Conservation (phyloP, 495 filamentous ascomycete genomes). For the Hypomontagnella monticulosa region DNA sequence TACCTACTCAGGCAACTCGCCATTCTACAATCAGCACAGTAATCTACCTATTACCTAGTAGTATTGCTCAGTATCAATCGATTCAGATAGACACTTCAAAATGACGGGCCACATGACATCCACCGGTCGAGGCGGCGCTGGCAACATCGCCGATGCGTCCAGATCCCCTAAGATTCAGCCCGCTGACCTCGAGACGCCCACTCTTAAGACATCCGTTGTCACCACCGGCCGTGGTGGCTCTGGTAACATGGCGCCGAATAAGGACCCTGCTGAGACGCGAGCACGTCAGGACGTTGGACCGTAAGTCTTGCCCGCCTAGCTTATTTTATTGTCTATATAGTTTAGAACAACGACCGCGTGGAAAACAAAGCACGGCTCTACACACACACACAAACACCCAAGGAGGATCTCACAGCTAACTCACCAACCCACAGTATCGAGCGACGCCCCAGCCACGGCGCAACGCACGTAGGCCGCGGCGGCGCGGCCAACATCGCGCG, state of each 20-base stretch:
- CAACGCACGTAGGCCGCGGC: slow-evolving; percentile 62
- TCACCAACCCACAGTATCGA: slow-evolving; percentile 44
- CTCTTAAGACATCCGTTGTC: slow-evolving; percentile 80
- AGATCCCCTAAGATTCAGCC: slow-evolving; percentile 58
- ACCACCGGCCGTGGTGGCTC: slow-evolving; percentile 75
- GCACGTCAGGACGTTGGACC: slow-evolving; percentile 81
- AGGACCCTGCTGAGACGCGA: slow-evolving; percentile 75
- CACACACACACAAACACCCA: too few species aligned
- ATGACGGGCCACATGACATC: slow-evolving; percentile 53
- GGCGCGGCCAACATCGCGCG: slow-evolving; percentile 66
- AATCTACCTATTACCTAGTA: too few species aligned
- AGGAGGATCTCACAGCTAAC: too few species aligned
- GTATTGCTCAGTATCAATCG: too few species aligned
- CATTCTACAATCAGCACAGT: too few species aligned
- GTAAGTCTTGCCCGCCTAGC: slow-evolving; percentile 47
- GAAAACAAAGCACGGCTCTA: too few species aligned
- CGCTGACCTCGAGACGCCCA: slow-evolving; percentile 78
- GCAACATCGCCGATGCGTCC: slow-evolving; percentile 76
- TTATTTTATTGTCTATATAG: slow-evolving; percentile 26
- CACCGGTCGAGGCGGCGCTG: slow-evolving; percentile 67
- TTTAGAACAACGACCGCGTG: too few species aligned
- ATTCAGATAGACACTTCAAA: slow-evolving; percentile 4
- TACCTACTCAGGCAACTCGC: too few species aligned
- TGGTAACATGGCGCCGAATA: slow-evolving; percentile 78
- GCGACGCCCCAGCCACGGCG: slow-evolving; percentile 50